These are phyloP conservation scores for Lathyrus oleraceus DNA, from an alignment of 306 rosid species.

Conservation along the genomic window DNA sequence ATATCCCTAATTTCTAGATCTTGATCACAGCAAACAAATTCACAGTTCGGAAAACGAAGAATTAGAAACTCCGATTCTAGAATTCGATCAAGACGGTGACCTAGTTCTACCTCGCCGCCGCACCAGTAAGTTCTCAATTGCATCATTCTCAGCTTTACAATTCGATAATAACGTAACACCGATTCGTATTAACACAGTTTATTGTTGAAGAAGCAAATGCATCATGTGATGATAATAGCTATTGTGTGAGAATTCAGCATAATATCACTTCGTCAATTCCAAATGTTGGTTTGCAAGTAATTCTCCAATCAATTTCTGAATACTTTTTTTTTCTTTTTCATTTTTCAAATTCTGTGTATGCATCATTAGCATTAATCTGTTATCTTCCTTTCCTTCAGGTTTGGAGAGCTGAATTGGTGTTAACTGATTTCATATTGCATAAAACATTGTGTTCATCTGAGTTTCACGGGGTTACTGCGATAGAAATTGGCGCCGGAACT, in stretches of 20 bases:
- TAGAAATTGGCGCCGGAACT: constrained; percentile 95
- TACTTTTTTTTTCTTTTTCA: neutral
- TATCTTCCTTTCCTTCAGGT: constrained; percentile 45
- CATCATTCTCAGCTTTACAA: neutral
- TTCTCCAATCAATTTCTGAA: constrained; percentile 23
- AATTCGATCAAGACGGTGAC: constrained; percentile 73
- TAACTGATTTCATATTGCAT: constrained; percentile 81
- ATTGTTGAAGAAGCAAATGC: constrained; percentile 34
- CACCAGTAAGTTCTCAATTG: constrained; percentile 34
- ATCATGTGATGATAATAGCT: constrained; percentile 24
- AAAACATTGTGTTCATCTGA: constrained; percentile 62
- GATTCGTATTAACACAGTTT: neutral
- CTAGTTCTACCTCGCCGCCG: constrained; percentile 75
- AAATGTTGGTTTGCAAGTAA: constrained; percentile 88
- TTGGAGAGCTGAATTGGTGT: constrained; percentile 78
- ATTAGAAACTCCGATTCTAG: constrained; percentile 30
- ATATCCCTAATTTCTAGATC: constrained; percentile 34
- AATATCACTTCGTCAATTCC: constrained; percentile 80
- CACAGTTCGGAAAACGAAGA: constrained; percentile 37
- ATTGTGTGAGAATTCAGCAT: constrained; percentile 58
- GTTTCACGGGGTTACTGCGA: constrained; percentile 54
- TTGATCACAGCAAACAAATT: constrained; percentile 33
- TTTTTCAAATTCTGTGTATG: neutral
- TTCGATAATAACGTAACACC: neutral
- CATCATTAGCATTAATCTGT: neutral